A percentile compares a stretch with the other conserved stretches of the same genome.
phyloP scores from a whole-genome alignment of 805 yeast species.

The Saccharomycopsis fodiens region DNA sequence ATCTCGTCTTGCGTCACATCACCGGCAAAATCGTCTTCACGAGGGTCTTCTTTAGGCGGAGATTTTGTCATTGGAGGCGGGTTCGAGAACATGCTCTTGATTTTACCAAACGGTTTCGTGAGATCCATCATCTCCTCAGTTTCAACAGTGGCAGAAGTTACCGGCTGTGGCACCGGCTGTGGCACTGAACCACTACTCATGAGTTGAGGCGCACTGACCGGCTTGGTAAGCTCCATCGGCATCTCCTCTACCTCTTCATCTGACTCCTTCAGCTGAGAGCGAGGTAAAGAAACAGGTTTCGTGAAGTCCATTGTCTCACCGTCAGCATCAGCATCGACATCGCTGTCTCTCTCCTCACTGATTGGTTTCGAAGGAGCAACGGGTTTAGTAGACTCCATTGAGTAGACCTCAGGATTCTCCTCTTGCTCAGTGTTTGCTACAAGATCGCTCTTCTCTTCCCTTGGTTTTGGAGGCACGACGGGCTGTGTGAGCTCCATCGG shows the following conservation, averaged over 20 bases:
- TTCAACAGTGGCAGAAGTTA: constrained; percentile 4
- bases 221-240: constrained; percentile 29
- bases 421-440: not conserved
- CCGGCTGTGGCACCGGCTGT: constrained; percentile 7
- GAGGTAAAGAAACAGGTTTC: constrained; percentile 5
- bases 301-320: constrained; percentile 21
- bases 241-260: constrained; percentile 10
- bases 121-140: constrained; percentile 25
- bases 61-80: not conserved
- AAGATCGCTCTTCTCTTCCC: no score
- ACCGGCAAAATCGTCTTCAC: not conserved
- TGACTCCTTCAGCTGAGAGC: not conserved
- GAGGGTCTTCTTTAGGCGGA: not conserved
- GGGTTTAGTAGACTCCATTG: not conserved
- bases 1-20: not conserved
- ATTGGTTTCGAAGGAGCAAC: no score
- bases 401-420: not conserved
- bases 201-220: constrained; percentile 1
- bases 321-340: constrained; percentile 1
- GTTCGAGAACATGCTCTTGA: not conserved
- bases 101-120: constrained; percentile 21
- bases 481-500: not conserved
- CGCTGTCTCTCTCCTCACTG: no score
- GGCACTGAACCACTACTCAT: not conserved
- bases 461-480: not conserved